Conservation (phyloP, 148 eudicot genomes). For the Camellia lanceoleosa region DNA sequence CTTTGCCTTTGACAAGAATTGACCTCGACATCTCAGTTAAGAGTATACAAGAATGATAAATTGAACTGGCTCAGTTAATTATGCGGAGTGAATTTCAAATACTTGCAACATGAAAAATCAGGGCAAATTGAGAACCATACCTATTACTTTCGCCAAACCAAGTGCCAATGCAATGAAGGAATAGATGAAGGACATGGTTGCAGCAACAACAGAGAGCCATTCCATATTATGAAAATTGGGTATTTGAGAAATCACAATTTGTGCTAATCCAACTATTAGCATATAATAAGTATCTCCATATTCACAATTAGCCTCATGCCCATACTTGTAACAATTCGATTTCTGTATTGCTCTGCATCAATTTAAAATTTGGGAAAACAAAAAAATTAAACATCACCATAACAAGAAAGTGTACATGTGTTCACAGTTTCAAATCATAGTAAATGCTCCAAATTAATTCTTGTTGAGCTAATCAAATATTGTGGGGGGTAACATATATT, state of each 20-base stretch:
- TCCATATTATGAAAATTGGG: slow-evolving; percentile 57
- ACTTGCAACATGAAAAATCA: no score
- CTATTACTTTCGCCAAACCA: slow-evolving; percentile 43
- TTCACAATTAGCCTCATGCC: slow-evolving; percentile 44
- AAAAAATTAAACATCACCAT: no score
- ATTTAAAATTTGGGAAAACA: background rate
- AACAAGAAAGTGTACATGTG: background rate
- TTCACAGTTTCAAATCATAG: background rate
- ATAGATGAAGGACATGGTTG: slow-evolving; percentile 59
- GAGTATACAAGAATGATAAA: no score
- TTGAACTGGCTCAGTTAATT: no score
- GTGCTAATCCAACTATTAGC: slow-evolving; percentile 47
- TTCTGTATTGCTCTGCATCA: slow-evolving; percentile 53
- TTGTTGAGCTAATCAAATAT: no score
- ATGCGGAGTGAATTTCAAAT: no score
- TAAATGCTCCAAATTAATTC: background rate
- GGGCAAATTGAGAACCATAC: slow-evolving; percentile 19
- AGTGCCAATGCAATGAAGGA: slow-evolving; percentile 52
- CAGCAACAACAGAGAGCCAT: slow-evolving; percentile 63
- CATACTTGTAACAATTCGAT: slow-evolving; percentile 52
- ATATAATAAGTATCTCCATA: slow-evolving; percentile 47
- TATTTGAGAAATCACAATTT: slow-evolving; percentile 58
- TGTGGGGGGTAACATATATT: no score
- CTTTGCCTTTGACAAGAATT: no score
- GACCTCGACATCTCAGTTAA: no score